Conservation (phyloP, 768 basidiomycete species). For the Russula sp. region DNA sequence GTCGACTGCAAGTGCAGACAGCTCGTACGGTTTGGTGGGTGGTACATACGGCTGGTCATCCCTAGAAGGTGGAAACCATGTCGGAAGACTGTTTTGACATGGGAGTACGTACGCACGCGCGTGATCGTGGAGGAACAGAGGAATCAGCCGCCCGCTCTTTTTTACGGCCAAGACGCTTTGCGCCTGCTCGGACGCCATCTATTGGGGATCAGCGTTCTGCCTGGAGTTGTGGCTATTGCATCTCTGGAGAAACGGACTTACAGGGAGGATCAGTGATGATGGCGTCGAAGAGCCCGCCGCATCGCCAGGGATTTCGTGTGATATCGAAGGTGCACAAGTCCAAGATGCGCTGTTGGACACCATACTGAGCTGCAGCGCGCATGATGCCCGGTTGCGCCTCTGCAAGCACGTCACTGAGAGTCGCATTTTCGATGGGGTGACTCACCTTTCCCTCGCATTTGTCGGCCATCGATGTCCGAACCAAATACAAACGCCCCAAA, state of each 20-base stretch:
- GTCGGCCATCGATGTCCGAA: conserved; percentile 95
- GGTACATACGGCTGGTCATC: conserved; percentile 75
- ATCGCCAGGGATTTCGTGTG: conserved; percentile 84
- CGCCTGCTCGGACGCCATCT: conserved; percentile 92
- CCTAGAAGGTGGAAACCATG: conserved; percentile 29
- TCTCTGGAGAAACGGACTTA: conserved; percentile 35
- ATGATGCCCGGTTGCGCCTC: conserved; percentile 60
- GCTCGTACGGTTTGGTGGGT: conserved; percentile 87
- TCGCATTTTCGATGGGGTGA: neutral
- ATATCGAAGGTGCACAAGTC: conserved; percentile 91
- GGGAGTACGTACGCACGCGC: conserved; percentile 37
- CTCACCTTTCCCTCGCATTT: conserved; percentile 89
- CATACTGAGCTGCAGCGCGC: conserved; percentile 81
- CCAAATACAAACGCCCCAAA: conserved; percentile 87
- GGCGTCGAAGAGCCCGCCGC: conserved; percentile 87
- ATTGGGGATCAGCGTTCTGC: neutral
- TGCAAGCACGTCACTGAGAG: conserved; percentile 16
- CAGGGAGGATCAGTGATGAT: conserved; percentile 95
- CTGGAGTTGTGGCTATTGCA: neutral
- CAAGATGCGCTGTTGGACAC: conserved; percentile 61
- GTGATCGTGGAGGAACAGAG: conserved; percentile 22
- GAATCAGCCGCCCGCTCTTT: conserved; percentile 36
- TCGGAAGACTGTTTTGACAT: neutral
- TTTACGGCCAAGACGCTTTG: conserved; percentile 73
- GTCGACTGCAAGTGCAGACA: conserved; percentile 75